Base-by-base conservation (phyloP, 306 rosid species). In the Spatholobus suberectus region DNA sequence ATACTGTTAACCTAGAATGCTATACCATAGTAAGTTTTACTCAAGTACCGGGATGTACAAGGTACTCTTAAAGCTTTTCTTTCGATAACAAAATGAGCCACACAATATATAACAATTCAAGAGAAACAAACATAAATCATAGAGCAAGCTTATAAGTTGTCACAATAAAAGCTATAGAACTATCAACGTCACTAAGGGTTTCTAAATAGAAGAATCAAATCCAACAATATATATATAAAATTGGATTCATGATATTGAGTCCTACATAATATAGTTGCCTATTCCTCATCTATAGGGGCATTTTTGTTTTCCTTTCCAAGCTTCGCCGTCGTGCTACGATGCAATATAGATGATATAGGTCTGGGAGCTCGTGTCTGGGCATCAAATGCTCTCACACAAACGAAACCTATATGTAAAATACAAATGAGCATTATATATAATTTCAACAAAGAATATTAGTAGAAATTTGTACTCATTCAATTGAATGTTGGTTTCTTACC, bases 321-420 rank as follows among this genome's bases (percentile, higher is more conserved):
- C 4, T 43, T 75, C 5, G 8, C 17, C 0, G 85, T 54, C 12
- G 88, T 87, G 69, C 5, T 41, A 18, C 52, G 75, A 66, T 91
- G 97, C 29, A 90, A 82, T 47, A 47, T 51, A 1, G 40, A 2
- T 4, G 49, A 21, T 15, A 91, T 75, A 1, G 82, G 87, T 20
- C 52, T 75, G 0, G 94, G 86, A 37, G 32, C 29, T 32, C 90
- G 37, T 1, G 89, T 89, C 47, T 32, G 58, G 13, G 73, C 59
- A 10, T 91, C 85, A 18, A 85, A 83, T 69, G 89, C 93, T 81
- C 92, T 89, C 57, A 89, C 82, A 61, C 98, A 92, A 40, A 90
- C 40, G 35, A 29, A 87, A 5, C 94, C 92, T 94, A 43, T 51
- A n/a, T 29, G 17, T 12, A 34, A 61, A 79, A 49, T 10, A 57